phyloP scores from a whole-genome alignment of 805 yeast species.

The Yarrowia keelungensis region DNA sequence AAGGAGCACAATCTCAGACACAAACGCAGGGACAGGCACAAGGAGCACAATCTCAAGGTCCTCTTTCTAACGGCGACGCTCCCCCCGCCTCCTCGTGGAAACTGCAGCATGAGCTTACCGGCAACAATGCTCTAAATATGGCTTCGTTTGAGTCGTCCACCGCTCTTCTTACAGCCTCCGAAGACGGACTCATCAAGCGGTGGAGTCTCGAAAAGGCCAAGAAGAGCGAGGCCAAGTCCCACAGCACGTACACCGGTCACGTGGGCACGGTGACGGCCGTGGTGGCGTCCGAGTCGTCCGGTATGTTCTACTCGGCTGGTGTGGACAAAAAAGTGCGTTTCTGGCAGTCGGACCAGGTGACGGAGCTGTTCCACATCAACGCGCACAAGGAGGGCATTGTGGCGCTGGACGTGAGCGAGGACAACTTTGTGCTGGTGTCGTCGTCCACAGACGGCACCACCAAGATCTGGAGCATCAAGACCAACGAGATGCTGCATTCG shows the following conservation, averaged over 20 bases:
- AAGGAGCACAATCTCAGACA: background rate
- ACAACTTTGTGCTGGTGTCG: constrained; percentile 41
- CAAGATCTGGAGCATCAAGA: constrained; percentile 42
- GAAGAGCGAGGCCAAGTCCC: constrained; percentile 30
- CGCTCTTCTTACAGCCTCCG: constrained; percentile 42
- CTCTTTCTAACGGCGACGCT: background rate
- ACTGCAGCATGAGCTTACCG: constrained; percentile 32
- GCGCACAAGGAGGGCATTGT: constrained; percentile 42
- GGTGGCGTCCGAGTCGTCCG: constrained; percentile 40
- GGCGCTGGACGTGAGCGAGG: constrained; percentile 42
- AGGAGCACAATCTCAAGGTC: too few species aligned
- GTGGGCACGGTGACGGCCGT: constrained; percentile 42
- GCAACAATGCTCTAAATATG: constrained; percentile 22
- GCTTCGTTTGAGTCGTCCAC: constrained; percentile 25
- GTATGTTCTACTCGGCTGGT: constrained; percentile 43
- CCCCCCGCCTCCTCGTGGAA: constrained; percentile 10
- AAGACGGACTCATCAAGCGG: constrained; percentile 43
- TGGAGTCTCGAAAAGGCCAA: constrained; percentile 41
- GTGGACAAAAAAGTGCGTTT: constrained; percentile 42
- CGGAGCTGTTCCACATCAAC: constrained; percentile 38
- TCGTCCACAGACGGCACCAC: constrained; percentile 44
- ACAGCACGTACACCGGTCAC: constrained; percentile 42
- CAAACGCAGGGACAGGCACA: background rate
- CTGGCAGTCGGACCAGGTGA: constrained; percentile 40
- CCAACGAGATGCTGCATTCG: constrained; percentile 33